Conservation (phyloP, 2,329 filamentous ascomycete species). For the Scedosporium minutisporum region DNA sequence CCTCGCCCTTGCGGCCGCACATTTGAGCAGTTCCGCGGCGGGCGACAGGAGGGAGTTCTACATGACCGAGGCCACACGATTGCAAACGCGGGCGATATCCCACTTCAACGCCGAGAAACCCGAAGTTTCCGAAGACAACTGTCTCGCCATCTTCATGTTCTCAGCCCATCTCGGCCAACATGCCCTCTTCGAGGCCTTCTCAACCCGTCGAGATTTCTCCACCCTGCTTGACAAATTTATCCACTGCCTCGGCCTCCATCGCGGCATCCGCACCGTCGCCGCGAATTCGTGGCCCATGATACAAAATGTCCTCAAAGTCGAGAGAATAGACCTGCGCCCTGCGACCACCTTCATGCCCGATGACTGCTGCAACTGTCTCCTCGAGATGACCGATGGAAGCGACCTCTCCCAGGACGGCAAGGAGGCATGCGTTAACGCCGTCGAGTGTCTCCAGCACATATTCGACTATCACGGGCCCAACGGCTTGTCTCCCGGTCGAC, state of each 20-base stretch:
- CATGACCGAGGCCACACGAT: constrained; percentile 28
- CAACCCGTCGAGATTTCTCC: constrained; percentile 27
- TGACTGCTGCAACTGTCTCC: constrained; percentile 17
- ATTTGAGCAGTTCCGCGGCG: constrained; percentile 22
- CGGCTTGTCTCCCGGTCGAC: constrained; percentile 6
- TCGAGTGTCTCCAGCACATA: constrained; percentile 19
- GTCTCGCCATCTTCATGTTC: constrained; percentile 34
- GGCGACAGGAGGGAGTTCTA: constrained; percentile 16
- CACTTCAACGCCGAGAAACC: constrained; percentile 24
- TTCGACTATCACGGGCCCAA: constrained; percentile 15
- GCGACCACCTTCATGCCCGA: background rate
- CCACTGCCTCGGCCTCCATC: constrained; percentile 31
- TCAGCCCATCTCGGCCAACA: constrained; percentile 34
- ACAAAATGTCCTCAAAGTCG: constrained; percentile 13
- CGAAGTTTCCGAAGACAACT: constrained; percentile 15
- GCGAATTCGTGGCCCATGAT: constrained; percentile 20
- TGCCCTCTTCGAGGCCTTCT: constrained; percentile 36
- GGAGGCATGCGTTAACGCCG: constrained; percentile 13
- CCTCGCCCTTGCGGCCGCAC: constrained; percentile 34
- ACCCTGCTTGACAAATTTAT: constrained; percentile 29
- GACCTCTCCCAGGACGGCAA: constrained; percentile 12
- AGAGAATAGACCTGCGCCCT: constrained; percentile 8
- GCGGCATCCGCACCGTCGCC: constrained; percentile 29
- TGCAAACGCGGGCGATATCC: constrained; percentile 33
- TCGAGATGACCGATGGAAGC: constrained; percentile 21